phyloP scores from a whole-genome alignment of 2,329 filamentous ascomycete genomes.

The Byssochlamys sp. region DNA sequence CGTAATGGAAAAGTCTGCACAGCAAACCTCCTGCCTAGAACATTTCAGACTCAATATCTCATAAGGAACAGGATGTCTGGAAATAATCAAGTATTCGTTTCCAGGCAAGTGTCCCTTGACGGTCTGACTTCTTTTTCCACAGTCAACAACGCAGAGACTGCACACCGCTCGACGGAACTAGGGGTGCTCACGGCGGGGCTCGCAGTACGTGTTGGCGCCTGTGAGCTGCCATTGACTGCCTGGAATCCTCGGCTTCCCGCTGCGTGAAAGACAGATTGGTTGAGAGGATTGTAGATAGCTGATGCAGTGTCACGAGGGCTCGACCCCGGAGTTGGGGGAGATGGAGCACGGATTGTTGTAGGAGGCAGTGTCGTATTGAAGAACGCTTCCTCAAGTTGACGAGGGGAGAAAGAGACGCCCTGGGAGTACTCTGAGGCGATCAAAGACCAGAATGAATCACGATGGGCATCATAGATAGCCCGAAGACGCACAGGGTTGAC shows the following conservation, averaged over 20 bases:
- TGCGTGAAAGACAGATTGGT: not conserved
- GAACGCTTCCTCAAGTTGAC: conserved; percentile 16
- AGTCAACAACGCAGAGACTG: conserved; percentile 15
- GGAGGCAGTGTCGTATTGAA: conserved; percentile 7
- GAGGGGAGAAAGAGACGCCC: conserved; percentile 7
- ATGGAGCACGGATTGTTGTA: conserved; percentile 2
- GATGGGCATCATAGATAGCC: conserved; percentile 60
- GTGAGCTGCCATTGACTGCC: conserved; percentile 7
- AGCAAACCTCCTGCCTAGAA: not conserved
- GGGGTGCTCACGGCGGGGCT: conserved; percentile 2
- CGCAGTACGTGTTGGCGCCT: not conserved
- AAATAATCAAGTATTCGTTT: not conserved
- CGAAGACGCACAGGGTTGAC: conserved; percentile 59
- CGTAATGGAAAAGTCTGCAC: not conserved
- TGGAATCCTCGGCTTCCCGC: conserved; percentile 7
- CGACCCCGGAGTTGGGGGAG: conserved; percentile 14
- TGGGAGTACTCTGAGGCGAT: conserved; percentile 58
- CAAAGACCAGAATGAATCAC: conserved; percentile 61
- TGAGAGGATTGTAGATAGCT: conserved; percentile 5
- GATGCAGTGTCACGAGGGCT: conserved; percentile 11
- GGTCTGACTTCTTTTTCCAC: conserved; percentile 12
- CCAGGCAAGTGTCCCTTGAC: not conserved
- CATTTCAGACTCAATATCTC: not conserved
- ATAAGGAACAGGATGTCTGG: not conserved
- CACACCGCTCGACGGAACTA: conserved; percentile 13